Conservation (phyloP, 139 green algal species). For the Limnomonas spitsbergensis region DNA sequence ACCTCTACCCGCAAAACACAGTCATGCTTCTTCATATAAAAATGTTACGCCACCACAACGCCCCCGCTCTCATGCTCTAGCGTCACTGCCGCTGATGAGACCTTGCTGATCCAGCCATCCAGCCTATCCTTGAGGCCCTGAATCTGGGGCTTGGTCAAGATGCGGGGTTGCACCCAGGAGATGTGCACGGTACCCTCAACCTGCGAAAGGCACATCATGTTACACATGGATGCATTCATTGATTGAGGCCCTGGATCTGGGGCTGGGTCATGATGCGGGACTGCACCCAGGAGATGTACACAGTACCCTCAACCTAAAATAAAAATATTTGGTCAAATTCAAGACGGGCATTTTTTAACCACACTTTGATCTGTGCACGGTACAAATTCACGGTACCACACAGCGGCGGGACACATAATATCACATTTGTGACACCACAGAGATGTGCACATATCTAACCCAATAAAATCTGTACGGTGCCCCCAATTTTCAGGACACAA, state of each 20-base stretch:
- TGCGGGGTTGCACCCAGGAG: slow-evolving; percentile 87
- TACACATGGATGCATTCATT: slow-evolving; percentile 72
- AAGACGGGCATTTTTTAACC: too few species aligned
- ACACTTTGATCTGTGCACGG: too few species aligned
- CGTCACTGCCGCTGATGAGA: slow-evolving; percentile 46
- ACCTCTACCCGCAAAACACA: too few species aligned
- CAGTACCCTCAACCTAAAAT: slow-evolving; percentile 49
- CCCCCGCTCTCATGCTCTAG: slow-evolving; percentile 71
- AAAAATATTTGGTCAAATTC: slow-evolving; percentile 4
- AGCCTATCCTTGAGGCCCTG: slow-evolving; percentile 65
- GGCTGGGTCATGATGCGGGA: slow-evolving; percentile 81
- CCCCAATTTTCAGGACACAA: too few species aligned
- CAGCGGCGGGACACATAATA: too few species aligned
- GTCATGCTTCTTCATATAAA: too few species aligned
- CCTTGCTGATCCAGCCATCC: slow-evolving; percentile 83
- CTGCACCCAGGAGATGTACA: slow-evolving; percentile 88
- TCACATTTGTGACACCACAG: too few species aligned
- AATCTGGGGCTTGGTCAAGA: slow-evolving; percentile 76
- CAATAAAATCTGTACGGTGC: too few species aligned
- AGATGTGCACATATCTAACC: too few species aligned
- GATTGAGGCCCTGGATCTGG: slow-evolving; percentile 60
- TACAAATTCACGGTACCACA: too few species aligned
- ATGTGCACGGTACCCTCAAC: slow-evolving; percentile 67
- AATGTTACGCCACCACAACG: too few species aligned
- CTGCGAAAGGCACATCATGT: slow-evolving; percentile 29